Percentiles rank a stretch among this genome's conserved stretches.
These are phyloP conservation scores for Didymella segeticola DNA, from an alignment of 2,329 filamentous ascomycete genomes.

Conservation along the genomic window DNA sequence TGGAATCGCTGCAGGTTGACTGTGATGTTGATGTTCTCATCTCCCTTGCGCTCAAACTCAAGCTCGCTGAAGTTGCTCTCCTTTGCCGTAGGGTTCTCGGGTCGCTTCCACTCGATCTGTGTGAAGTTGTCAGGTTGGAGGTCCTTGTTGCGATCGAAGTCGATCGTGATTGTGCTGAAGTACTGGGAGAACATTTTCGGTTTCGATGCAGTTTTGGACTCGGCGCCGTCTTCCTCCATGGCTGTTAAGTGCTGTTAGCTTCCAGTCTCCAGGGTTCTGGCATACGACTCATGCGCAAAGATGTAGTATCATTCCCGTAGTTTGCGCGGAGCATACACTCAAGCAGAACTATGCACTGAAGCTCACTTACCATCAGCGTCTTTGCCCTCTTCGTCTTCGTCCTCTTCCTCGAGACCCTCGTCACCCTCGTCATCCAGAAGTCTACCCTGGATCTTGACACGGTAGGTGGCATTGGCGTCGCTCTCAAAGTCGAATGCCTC, in stretches of 20 bases:
- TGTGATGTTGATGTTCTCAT: constrained; percentile 90
- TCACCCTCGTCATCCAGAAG: constrained; percentile 66
- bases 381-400: constrained; percentile 50
- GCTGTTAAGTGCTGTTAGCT: constrained; percentile 9
- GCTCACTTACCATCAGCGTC: constrained; percentile 54
- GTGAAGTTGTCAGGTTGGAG: constrained; percentile 69
- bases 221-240: constrained; percentile 62
- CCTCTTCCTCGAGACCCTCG: constrained; percentile 41
- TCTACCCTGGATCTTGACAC: constrained; percentile 89
- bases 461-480: constrained; percentile 79
- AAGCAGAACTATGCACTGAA: background rate
- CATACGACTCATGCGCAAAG: background rate
- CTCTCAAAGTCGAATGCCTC: constrained; percentile 84
- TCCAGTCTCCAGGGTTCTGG: background rate
- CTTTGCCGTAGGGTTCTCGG: constrained; percentile 67
- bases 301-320: background rate
- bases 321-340: background rate
- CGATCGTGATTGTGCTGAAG: constrained; percentile 78
- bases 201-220: constrained; percentile 47
- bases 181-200: constrained; percentile 73
- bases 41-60: constrained; percentile 87
- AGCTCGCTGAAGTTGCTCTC: constrained; percentile 87
- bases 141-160: constrained; percentile 63
- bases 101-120: constrained; percentile 87
- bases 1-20: constrained; percentile 88